Evolutionary conservation across 805 yeast genomes (phyloP).

Genomic region (Lachancea cidri): DNA sequence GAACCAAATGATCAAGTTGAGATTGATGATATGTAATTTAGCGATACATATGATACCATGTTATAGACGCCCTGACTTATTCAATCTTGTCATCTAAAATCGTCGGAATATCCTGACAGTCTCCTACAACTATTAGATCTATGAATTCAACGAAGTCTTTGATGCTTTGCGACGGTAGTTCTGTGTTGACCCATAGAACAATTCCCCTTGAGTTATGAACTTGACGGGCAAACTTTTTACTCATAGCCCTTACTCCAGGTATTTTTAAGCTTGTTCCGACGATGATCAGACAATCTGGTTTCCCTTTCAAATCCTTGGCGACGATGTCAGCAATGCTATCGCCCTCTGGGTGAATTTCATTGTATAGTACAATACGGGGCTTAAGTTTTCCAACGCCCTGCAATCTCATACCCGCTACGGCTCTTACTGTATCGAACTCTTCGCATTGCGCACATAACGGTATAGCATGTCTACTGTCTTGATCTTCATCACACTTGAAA

Average conservation of each 20-base stretch:
- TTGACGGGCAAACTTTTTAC: slow-evolving; percentile 53
- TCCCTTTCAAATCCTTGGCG: slow-evolving; percentile 54
- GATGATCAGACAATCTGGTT: slow-evolving; percentile 74
- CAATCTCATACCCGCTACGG: slow-evolving; percentile 56
- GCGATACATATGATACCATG: slow-evolving; percentile 1
- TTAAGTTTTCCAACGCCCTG: slow-evolving; percentile 59
- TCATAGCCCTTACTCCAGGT: slow-evolving; percentile 62
- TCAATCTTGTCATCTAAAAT: not conserved
- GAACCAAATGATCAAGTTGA: slow-evolving; percentile 81
- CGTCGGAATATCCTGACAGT: slow-evolving; percentile 50
- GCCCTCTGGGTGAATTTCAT: slow-evolving; percentile 82
- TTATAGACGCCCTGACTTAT: not conserved
- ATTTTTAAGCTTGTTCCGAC: slow-evolving; percentile 84
- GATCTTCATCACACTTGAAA: slow-evolving; percentile 38
- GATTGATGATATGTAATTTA: slow-evolving; percentile 48
- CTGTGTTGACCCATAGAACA: slow-evolving; percentile 57
- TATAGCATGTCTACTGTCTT: slow-evolving; percentile 18
- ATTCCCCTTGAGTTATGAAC: slow-evolving; percentile 54
- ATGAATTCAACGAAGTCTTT: slow-evolving; percentile 46
- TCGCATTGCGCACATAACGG: slow-evolving; percentile 65
- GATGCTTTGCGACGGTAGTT: slow-evolving; percentile 46
- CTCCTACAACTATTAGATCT: slow-evolving; percentile 58
- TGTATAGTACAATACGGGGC: slow-evolving; percentile 64
- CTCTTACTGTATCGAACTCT: slow-evolving; percentile 51
- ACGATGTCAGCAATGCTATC: slow-evolving; percentile 77